Evolutionary conservation across 257 asterid genomes (phyloP), one percentile per base, ranked within the genome.

Genomic region (Nyctanthes arbortristis): DNA sequence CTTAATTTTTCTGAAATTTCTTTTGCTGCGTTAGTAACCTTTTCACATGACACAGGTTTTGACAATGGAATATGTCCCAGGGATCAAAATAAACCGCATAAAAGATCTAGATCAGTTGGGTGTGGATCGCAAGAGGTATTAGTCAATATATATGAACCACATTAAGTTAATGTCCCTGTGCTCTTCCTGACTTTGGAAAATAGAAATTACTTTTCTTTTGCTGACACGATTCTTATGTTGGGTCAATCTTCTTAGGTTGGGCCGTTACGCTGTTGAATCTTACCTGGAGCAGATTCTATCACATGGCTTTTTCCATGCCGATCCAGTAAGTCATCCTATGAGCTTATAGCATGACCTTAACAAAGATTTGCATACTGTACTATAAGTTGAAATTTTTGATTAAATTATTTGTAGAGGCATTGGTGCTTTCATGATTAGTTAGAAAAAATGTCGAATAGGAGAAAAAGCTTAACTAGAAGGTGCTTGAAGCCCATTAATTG

Each of bases 301-400:
- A 57, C 96, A 88, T 81, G 97, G 97, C 32, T 91, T 91, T 68
- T 91, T 91, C 77, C 97, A 89, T 76, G 97, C 96, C 18, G 97
- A 91, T 65, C 97, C 96, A 18, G 96, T 91, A 73, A 73, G 88
- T 70, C 30, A 14, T 33, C 63, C 64, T 70, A 35, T 40, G 22
- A 69, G 11, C 33, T 69, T 29, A 14, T 40, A 40, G 22, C 16
- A 40, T 8, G 16, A 1, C 13, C 16, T 40, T 40, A 18, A 14
- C 52, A 40, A 3, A n/a, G 25, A 45, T 45, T 45, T 45, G 25
- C 55, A 4, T 45, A n/a, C 25, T 45, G n/a, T n/a, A n/a, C 22
- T 12, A 4, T 8, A 4, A 45, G 55, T n/a, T 5, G 55, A 96
- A 96, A 32, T 91, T 91, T 13, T 4, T 5, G 54, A 45, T 45